phyloP scores from a whole-genome alignment of 768 basidiomycete species.

The Suillus decipiens region DNA sequence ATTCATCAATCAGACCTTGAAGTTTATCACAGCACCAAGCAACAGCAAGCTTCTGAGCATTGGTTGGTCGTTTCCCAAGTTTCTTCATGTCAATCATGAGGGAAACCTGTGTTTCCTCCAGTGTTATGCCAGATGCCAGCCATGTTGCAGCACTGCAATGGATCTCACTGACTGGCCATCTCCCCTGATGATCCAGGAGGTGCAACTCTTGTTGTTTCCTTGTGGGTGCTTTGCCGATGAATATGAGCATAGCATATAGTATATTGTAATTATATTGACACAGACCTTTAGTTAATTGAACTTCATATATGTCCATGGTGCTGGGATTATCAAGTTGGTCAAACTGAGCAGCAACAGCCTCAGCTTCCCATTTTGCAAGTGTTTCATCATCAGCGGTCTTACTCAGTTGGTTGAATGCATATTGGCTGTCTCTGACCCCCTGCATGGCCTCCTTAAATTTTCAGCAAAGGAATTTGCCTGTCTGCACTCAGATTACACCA shows the following conservation, averaged over 20 bases:
- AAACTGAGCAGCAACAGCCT: neutral
- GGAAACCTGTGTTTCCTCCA: neutral
- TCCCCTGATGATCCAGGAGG: neutral
- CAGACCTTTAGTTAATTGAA: conserved; percentile 9
- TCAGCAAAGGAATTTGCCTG: neutral
- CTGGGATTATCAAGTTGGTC: too few relatives aligned
- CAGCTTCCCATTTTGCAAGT: neutral
- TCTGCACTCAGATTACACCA: neutral
- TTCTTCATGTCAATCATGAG: neutral
- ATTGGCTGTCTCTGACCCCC: neutral
- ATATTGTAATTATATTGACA: neutral
- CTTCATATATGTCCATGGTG: too few relatives aligned
- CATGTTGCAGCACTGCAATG: neutral
- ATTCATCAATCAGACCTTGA: too few relatives aligned
- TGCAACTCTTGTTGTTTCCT: neutral
- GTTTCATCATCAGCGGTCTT: neutral
- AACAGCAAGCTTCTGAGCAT: too few relatives aligned
- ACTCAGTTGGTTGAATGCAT: neutral
- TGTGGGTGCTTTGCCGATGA: neutral
- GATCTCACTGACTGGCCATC: neutral
- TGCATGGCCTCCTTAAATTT: conserved; percentile 3
- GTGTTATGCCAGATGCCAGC: neutral
- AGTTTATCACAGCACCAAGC: too few relatives aligned
- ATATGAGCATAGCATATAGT: neutral
- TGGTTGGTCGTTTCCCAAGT: neutral